A percentile compares a stretch with the other conserved stretches of the same genome.
Conservation (phyloP, 2,329 filamentous ascomycete genomes). For the Lasiodiplodia citricola region DNA sequence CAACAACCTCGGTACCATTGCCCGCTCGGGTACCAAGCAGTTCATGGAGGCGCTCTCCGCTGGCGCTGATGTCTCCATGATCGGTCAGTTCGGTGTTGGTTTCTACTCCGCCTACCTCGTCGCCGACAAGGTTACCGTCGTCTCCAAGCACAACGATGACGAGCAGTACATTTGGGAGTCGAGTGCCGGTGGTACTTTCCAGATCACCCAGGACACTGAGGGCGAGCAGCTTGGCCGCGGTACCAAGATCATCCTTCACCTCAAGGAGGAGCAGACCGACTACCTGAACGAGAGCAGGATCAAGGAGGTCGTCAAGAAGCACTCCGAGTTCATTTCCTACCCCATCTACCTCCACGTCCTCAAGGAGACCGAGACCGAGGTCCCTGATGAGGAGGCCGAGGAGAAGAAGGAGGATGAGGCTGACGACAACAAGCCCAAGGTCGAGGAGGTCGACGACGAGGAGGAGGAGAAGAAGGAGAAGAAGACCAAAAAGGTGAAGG, state of each 20-base stretch:
- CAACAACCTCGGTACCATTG: conserved; percentile 99
- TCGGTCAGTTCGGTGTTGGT: conserved; percentile 99
- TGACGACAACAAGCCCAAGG: conserved; percentile 94
- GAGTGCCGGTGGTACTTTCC: conserved; percentile 95
- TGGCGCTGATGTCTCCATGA: conserved; percentile 99
- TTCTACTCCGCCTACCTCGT: conserved; percentile 99
- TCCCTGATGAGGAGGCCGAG: conserved; percentile 93
- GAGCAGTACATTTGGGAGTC: conserved; percentile 99
- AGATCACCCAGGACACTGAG: conserved; percentile 85
- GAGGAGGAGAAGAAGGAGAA: conserved; percentile 86
- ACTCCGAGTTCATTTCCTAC: conserved; percentile 99
- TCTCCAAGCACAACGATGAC: conserved; percentile 99
- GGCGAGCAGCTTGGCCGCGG: conserved; percentile 90
- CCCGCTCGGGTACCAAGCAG: conserved; percentile 98
- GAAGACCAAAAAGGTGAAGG: conserved; percentile 99
- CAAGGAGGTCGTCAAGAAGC: conserved; percentile 99
- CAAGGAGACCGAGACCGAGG: conserved; percentile 99
- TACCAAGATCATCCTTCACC: conserved; percentile 96
- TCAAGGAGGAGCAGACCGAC: conserved; percentile 99
- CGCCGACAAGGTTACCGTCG: conserved; percentile 90
- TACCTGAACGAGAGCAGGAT: conserved; percentile 99
- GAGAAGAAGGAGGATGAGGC: conserved; percentile 72
- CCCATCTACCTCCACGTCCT: conserved; percentile 99
- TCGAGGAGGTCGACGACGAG: conserved; percentile 90
- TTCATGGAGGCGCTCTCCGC: conserved; percentile 99